These are phyloP conservation scores for Apiosordaria backusii DNA, from an alignment of 495 filamentous ascomycete genomes.

Conservation along the genomic window DNA sequence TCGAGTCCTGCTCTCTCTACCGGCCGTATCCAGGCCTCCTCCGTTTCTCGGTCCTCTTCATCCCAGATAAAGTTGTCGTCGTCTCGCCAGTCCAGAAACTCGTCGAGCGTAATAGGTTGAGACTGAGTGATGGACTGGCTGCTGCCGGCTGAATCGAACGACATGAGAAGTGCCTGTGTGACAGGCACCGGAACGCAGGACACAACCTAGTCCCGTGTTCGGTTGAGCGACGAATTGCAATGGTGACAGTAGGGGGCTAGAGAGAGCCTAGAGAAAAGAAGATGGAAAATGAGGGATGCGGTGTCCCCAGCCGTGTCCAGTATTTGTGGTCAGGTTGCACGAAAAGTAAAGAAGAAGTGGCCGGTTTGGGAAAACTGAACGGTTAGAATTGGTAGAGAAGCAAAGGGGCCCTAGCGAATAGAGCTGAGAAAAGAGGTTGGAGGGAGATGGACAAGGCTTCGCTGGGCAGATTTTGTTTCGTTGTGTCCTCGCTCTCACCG, in stretches of 20 bases:
- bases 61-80: constrained; percentile 30
- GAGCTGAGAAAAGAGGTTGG: background rate
- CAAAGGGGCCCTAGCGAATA: background rate
- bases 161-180: constrained; percentile 12
- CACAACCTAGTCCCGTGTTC: background rate
- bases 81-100: constrained; percentile 25
- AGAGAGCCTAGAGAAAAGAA: background rate
- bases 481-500: background rate
- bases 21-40: constrained; percentile 25
- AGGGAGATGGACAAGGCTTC: background rate
- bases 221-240: background rate
- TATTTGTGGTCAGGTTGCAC: background rate
- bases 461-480: background rate
- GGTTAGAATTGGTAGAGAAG: background rate
- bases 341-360: background rate
- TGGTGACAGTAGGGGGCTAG: background rate
- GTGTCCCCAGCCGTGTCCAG: background rate
- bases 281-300: background rate
- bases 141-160: constrained; percentile 22
- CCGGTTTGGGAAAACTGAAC: background rate
- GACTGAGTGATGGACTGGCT: constrained; percentile 25
- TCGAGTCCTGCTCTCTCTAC: constrained; percentile 25
- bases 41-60: constrained; percentile 18
- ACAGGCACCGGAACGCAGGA: background rate
- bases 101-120: constrained; percentile 20